phyloP scores from a whole-genome alignment of 2,329 filamentous ascomycete genomes.

The Trichoderma sp. region DNA sequence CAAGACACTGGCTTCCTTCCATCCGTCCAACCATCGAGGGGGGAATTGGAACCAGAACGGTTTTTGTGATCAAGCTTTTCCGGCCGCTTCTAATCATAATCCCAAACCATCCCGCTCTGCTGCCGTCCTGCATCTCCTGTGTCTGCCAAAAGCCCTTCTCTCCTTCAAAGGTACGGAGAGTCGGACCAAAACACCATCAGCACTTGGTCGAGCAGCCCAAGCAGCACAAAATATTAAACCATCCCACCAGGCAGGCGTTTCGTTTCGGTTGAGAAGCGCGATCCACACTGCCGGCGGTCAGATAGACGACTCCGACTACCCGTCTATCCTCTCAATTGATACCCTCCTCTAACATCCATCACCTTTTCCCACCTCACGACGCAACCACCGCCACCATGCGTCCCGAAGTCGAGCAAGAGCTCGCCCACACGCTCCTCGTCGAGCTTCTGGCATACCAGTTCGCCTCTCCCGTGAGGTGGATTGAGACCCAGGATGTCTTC shows the following conservation, averaged over 20 bases:
- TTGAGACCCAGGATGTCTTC: conserved; percentile 99
- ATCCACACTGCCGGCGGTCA: conserved; percentile 10
- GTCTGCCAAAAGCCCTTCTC: background rate
- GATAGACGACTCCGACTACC: background rate
- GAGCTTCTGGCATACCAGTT: conserved; percentile 99
- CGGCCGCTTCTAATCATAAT: conserved; percentile 22
- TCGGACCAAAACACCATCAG: conserved; percentile 13
- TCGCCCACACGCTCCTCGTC: conserved; percentile 95
- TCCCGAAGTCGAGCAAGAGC: conserved; percentile 98
- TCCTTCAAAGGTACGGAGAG: conserved; percentile 26
- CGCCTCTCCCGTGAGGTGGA: conserved; percentile 98
- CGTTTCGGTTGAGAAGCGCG: background rate
- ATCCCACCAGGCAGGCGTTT: background rate
- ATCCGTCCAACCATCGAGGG: conserved; percentile 26
- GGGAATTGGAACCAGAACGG: background rate
- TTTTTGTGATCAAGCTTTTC: conserved; percentile 6
- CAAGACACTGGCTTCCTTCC: conserved; percentile 25
- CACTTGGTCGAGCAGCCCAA: conserved; percentile 9
- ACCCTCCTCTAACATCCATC: background rate
- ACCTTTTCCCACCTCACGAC: conserved; percentile 22
- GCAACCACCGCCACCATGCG: conserved; percentile 64
- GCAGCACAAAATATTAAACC: conserved; percentile 1
- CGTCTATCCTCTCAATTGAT: conserved; percentile 7
- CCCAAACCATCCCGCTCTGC: conserved; percentile 19
- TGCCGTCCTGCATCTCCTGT: background rate